Evolutionary conservation across 306 rosid genomes (phyloP).

Genomic region (Carpinus fangiana): DNA sequence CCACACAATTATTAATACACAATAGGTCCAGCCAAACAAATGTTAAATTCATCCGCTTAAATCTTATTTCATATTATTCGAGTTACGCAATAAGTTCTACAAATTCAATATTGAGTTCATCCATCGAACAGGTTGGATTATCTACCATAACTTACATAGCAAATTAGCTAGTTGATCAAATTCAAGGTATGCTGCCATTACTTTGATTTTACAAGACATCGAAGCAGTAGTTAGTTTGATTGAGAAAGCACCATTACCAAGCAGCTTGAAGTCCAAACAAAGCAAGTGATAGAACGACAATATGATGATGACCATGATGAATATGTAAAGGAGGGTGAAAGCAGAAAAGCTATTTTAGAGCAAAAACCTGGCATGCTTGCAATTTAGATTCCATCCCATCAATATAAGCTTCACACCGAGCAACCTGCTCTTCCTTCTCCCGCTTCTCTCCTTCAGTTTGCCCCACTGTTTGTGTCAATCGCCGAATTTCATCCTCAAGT

Average conservation of each 20-base stretch:
- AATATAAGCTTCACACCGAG: slow-evolving; percentile 93
- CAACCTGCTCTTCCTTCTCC: slow-evolving; percentile 96
- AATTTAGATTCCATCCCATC: slow-evolving; percentile 97
- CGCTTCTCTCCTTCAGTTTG: slow-evolving; percentile 94
- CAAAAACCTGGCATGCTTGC: slow-evolving; percentile 92
- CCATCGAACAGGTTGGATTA: background rate
- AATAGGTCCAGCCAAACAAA: background rate
- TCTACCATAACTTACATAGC: slow-evolving; percentile 4
- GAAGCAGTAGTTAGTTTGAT: slow-evolving; percentile 23
- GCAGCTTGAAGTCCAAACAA: slow-evolving; percentile 10
- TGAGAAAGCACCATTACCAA: slow-evolving; percentile 8
- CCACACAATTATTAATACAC: background rate
- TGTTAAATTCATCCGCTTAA: background rate
- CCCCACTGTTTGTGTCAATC: slow-evolving; percentile 91
- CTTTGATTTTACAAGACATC: background rate
- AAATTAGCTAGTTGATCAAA: slow-evolving; percentile 20
- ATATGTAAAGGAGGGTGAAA: slow-evolving; percentile 6
- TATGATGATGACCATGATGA: background rate
- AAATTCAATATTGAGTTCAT: background rate
- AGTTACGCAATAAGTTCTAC: background rate
- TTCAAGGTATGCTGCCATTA: background rate
- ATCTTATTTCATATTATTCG: background rate
- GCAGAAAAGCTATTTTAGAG: slow-evolving; percentile 23
- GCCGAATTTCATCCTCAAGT: slow-evolving; percentile 90
- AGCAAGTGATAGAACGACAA: background rate